Evolutionary conservation across 2,329 filamentous ascomycete species (phyloP), one percentile per base, ranked within the genome.

Genomic region (Neopestalotiopsis clavispora): DNA sequence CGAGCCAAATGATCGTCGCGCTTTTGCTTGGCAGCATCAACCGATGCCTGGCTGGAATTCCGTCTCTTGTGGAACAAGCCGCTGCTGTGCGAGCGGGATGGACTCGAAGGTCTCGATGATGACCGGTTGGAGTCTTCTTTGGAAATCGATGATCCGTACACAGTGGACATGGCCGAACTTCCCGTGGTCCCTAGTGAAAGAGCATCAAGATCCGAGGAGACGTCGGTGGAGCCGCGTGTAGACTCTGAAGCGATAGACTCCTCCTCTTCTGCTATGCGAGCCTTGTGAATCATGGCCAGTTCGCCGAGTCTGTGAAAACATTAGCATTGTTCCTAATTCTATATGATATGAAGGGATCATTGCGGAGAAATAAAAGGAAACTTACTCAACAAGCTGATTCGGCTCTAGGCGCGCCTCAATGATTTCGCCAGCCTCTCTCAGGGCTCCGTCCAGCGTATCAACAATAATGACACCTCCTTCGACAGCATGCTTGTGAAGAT

Each of bases 361-460:
- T 12, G 23, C 4, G 4, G 1, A 12, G 13, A 2, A 42, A 40
- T 17, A 20, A 66, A 30, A 56, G 28, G 13, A 5, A 5, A 83
- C 86, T 80, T 77, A 89, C 87, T 98, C 95, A 0, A 97, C 93
- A 3, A 98, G 86, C 74, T 97, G 91, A 60, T 90, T 86, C 0
- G 93, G 90, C 28, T 85, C 85, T 34, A 98, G 83, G 0, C 90
- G 90, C 0, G 94, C 93, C 72, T 94, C 89, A 10, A 97, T 91
- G 62, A 98, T 84, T 82, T 98, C 95, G 0, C 95, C 95, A 0
- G 95, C 92, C 77, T 97, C 94, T 74, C 91, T 90, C 58, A 97
- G 78, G 60, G 92, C 94, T 0, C 92, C 93, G 34, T 94, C 91
- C 0, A 97, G 84, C 10, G 92, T 95, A 76, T 94, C 92, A 4